Base-by-base conservation (phyloP, 148 eudicot genomes). In the Rhododendron ferrugineum region DNA sequence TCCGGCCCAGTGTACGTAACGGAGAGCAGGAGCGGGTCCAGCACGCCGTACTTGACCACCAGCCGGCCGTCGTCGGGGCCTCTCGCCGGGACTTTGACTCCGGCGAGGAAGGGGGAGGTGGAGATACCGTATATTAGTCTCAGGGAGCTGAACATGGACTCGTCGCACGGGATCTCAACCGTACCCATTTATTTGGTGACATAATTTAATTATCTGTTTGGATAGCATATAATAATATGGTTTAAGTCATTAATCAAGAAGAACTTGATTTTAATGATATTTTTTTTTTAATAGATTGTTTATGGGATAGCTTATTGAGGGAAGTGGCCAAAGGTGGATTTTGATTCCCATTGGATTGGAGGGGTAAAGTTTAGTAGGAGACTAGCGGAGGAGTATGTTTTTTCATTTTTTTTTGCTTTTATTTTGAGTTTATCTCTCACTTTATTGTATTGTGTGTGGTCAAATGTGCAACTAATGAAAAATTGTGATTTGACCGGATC, bases 131-230 rank as follows among this genome's bases (percentile, higher is more conserved):
- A 96, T 84, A 83, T 94, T 18, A 91, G 90, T 46, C 96, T 96
- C 46, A 91, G 87, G 85, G 95, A 93, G 86, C 88, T 96, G 83
- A 92, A 93, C 87, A 87, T 90, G 96, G 94, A 92, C 22, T 89
- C 90, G 14, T 82, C 84, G 0, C 90, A 87, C 22, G 83, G 88
- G 90, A 87, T 91, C 81, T 84, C 95, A 5, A 88, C 95, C 4
- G 85, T 90, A 93, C 98, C 98, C 18, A 93, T 96, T 79, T 96
- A 96, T 83, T 90, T 93, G 81, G 98, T 96, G 86, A 93, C 94
- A 20, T 96, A 85, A 86, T 26, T 40, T 40, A 11, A 58, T 26
- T 5, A 4, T 23, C 40, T 64, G 11, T 14, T 80, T 44, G 4
- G 47, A 15, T 36, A 18, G 23, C 20, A 37, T 76, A 1, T 20